Conservation (phyloP, 331 rosid genomes). For the Phaseolus coccineus region DNA sequence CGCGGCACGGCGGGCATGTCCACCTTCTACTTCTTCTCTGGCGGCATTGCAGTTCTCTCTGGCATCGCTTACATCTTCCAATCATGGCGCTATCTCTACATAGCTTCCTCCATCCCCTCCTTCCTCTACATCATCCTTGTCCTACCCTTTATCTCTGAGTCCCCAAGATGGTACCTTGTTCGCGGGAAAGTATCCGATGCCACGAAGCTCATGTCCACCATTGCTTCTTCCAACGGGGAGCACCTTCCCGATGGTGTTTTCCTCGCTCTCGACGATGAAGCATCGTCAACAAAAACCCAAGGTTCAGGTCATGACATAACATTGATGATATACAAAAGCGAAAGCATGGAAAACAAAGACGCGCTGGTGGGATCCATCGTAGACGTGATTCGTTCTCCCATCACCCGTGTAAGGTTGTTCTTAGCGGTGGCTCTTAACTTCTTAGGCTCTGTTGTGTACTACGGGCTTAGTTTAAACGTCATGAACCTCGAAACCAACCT, state of each 20-base stretch:
- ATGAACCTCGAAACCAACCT: conserved; percentile 66
- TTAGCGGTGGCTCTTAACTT: conserved; percentile 32
- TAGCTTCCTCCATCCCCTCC: conserved; percentile 72
- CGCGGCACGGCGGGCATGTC: conserved; percentile 73
- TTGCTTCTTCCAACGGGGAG: conserved; percentile 61
- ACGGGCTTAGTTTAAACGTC: conserved; percentile 72
- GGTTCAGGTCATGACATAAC: not conserved
- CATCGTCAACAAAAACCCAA: not conserved
- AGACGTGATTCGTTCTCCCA: conserved; percentile 31
- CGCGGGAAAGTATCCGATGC: conserved; percentile 54
- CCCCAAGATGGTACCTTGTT: conserved; percentile 75
- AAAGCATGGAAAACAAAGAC: conserved; percentile 8
- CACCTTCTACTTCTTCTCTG: conserved; percentile 79
- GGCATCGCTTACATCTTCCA: conserved; percentile 64
- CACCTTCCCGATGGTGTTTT: conserved; percentile 34
- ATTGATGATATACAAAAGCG: not conserved
- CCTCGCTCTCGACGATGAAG: conserved; percentile 34
- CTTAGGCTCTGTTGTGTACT: conserved; percentile 59
- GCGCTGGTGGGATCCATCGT: conserved; percentile 37
- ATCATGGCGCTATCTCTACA: conserved; percentile 73
- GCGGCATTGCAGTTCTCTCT: conserved; percentile 67
- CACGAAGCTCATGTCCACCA: conserved; percentile 58
- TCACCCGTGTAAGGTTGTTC: conserved; percentile 41
- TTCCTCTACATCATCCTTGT: conserved; percentile 54
- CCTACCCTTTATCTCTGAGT: conserved; percentile 69